Percentiles rank a stretch among this genome's conserved stretches.
phyloP scores from a whole-genome alignment of 495 filamentous ascomycete species.

The Haplographium delicatum region DNA sequence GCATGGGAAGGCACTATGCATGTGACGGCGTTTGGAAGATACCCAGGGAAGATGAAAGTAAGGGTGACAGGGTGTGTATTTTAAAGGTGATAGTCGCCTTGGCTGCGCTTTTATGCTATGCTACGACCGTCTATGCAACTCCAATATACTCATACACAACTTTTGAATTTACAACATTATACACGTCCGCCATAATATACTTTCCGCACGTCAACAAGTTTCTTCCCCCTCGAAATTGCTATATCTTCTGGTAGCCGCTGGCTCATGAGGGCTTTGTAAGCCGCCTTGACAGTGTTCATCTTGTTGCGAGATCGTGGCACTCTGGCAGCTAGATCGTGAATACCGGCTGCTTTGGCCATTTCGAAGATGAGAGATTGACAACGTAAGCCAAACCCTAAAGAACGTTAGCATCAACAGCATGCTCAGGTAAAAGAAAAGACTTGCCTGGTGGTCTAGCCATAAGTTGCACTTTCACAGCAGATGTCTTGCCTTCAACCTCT shows the following conservation, averaged over 20 bases:
- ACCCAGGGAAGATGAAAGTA: conserved; percentile 21
- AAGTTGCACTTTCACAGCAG: conserved; percentile 74
- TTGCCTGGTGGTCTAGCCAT: conserved; percentile 81
- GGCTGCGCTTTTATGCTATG: conserved; percentile 29
- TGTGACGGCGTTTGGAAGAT: conserved; percentile 30
- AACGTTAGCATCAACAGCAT: conserved; percentile 13
- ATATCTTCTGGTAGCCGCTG: conserved; percentile 86
- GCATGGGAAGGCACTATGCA: conserved; percentile 30
- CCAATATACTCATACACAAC: conserved; percentile 20
- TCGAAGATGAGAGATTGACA: conserved; percentile 89
- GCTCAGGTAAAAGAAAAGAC: conserved; percentile 26
- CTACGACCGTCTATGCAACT: conserved; percentile 25
- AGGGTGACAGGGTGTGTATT: conserved; percentile 8
- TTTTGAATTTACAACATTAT: conserved; percentile 19
- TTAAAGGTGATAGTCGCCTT: conserved; percentile 14
- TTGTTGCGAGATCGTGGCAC: conserved; percentile 78
- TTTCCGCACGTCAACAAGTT: conserved; percentile 91
- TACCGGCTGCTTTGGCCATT: conserved; percentile 77
- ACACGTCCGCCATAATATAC: conserved; percentile 83
- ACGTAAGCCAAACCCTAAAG: conserved; percentile 81
- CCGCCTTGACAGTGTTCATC: conserved; percentile 95
- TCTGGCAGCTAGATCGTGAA: conserved; percentile 76
- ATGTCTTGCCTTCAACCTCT: conserved; percentile 76
- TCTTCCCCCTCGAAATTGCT: conserved; percentile 80
- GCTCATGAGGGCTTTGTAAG: conserved; percentile 70